Conservation (phyloP, 2,329 filamentous ascomycete species). For the Plectosphaerella plurivora region DNA sequence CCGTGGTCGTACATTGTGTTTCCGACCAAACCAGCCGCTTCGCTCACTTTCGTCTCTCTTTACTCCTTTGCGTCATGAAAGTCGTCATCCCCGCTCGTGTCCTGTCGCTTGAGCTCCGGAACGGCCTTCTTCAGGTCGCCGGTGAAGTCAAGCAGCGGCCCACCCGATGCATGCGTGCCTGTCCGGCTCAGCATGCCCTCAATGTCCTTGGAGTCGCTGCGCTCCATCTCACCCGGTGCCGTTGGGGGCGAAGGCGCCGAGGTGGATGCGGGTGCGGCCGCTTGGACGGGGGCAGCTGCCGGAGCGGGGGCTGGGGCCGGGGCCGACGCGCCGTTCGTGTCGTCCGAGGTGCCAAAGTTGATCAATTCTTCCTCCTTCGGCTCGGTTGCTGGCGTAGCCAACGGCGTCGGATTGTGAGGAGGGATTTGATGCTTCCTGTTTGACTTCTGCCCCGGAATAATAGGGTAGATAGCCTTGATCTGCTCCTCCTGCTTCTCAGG, state of each 20-base stretch:
- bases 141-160: slow-evolving; percentile 53
- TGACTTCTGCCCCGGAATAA: slow-evolving; percentile 70
- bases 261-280: slow-evolving; percentile 3
- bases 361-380: slow-evolving; percentile 40
- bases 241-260: slow-evolving; percentile 19
- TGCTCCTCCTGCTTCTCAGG: slow-evolving; percentile 72
- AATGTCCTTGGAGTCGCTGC: slow-evolving; percentile 28
- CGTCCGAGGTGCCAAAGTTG: slow-evolving; percentile 43
- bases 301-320: neutral
- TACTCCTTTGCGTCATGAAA: slow-evolving; percentile 34
- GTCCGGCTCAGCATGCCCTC: slow-evolving; percentile 40
- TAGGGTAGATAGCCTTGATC: slow-evolving; percentile 80
- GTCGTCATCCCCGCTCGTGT: slow-evolving; percentile 27
- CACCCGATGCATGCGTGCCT: slow-evolving; percentile 36
- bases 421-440: slow-evolving; percentile 53
- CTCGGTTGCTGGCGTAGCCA: slow-evolving; percentile 4
- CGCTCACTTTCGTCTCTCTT: neutral
- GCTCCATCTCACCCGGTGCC: slow-evolving; percentile 1
- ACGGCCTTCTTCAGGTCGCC: slow-evolving; percentile 43
- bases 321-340: neutral
- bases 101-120: slow-evolving; percentile 22
- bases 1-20: too few relatives aligned
- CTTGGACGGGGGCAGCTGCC: neutral
- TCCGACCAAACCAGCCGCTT: too few relatives aligned
- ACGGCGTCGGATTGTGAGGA: slow-evolving; percentile 22